These are phyloP conservation scores for Cetraspora pellucida DNA, from an alignment of 192 early-diverging fungal genomes.

Conservation along the genomic window DNA sequence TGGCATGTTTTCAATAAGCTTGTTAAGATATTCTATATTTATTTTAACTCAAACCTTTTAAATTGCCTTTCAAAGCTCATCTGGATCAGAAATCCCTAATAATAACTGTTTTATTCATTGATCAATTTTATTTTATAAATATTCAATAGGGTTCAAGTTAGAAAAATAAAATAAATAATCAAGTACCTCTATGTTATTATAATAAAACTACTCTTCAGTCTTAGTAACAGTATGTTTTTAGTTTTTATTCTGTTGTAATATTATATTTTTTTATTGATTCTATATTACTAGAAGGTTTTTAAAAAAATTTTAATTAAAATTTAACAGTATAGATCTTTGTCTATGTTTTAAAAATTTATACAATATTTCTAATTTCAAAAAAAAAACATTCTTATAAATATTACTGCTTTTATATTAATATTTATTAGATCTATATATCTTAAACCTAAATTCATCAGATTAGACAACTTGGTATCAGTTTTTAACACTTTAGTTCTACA, in stretches of 20 bases:
- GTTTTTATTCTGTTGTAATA: slow-evolving; percentile 41
- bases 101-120: not conserved
- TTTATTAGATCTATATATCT: slow-evolving; percentile 43
- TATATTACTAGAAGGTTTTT: slow-evolving; percentile 9
- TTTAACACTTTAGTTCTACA: slow-evolving; percentile 40
- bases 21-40: not conserved
- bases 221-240: not conserved
- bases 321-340: slow-evolving; percentile 4
- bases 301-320: slow-evolving; percentile 28
- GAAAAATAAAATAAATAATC: not conserved
- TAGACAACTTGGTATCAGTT: slow-evolving; percentile 44
- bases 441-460: slow-evolving; percentile 47
- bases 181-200: not conserved
- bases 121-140: not conserved
- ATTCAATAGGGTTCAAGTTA: not conserved
- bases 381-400: slow-evolving; percentile 41
- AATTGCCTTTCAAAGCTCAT: not conserved
- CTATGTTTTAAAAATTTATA: slow-evolving; percentile 32
- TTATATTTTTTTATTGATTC: slow-evolving; percentile 6
- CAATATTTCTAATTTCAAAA: slow-evolving; percentile 28
- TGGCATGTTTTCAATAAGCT: not conserved
- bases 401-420: slow-evolving; percentile 34
- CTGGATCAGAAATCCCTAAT: not conserved
- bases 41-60: not conserved
- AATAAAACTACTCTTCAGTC: not conserved